Evolutionary conservation across 2,329 filamentous ascomycete genomes (phyloP).

Genomic region (Neofusicoccum kwambonambiense): DNA sequence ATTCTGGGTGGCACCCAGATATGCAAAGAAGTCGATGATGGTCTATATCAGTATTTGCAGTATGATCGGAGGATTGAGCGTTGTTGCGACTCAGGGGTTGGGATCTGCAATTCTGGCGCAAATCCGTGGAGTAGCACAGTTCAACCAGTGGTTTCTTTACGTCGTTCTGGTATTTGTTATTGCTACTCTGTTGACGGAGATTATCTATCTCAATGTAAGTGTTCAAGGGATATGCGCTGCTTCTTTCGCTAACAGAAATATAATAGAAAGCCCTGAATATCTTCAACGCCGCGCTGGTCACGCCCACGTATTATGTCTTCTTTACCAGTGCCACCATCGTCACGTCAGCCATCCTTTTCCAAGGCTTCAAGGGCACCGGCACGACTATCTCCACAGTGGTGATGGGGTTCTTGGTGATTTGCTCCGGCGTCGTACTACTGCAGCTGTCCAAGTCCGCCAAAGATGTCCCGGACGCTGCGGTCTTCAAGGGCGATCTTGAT

Average conservation of each 20-base stretch:
- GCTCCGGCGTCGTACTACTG: conserved; percentile 83
- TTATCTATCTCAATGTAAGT: conserved; percentile 92
- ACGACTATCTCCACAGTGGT: conserved; percentile 83
- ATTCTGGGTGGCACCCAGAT: conserved; percentile 78
- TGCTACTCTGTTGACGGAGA: conserved; percentile 84
- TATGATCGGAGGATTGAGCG: conserved; percentile 88
- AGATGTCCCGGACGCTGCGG: conserved; percentile 88
- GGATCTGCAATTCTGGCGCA: conserved; percentile 90
- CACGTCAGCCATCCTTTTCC: conserved; percentile 87
- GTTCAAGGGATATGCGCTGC: background rate
- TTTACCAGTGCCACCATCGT: conserved; percentile 96
- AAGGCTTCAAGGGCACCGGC: conserved; percentile 84
- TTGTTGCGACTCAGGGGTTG: conserved; percentile 90
- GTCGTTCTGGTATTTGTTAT: conserved; percentile 89
- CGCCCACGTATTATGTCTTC: conserved; percentile 97
- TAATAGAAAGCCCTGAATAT: conserved; percentile 93
- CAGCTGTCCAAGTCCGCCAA: conserved; percentile 98
- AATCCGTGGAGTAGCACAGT: conserved; percentile 77
- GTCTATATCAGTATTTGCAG: conserved; percentile 97
- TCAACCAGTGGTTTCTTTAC: conserved; percentile 97
- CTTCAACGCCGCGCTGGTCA: conserved; percentile 95
- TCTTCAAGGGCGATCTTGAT: conserved; percentile 89
- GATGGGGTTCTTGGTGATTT: conserved; percentile 91
- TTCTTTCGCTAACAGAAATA: conserved; percentile 31
- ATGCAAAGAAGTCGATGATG: conserved; percentile 95